Base-by-base conservation (phyloP, 2,329 filamentous ascomycete genomes). In the Chaetomium sp. region DNA sequence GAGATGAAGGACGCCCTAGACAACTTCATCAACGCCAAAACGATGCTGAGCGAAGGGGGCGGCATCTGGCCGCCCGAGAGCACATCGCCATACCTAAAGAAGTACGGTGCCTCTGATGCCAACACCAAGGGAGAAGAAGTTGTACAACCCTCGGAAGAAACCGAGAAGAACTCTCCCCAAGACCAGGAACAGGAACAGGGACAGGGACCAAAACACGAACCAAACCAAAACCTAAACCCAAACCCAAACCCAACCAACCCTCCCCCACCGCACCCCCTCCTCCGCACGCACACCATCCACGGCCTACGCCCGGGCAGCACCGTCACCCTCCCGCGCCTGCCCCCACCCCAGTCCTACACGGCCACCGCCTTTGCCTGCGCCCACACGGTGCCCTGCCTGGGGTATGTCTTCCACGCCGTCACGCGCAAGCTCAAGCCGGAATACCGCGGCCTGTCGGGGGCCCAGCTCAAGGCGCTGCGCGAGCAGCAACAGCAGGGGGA, bases 361-460 rank as follows among this genome's bases (percentile, higher is more conserved):
- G 81, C 79, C 49, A 76, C 75, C 4, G 80, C 76, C 7, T 81
- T 83, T 61, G 65, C 71, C 21, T 82, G 81, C 74, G 76, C 80
- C 67, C 81, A 83, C 70, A 79, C 75, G 4, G 78, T 83, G 0
- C 80, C 81, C 2, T 82, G 78, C 62, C 70, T 83, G 1, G 81
- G 80, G 38, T 83, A 82, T 72, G 72, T 83, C 64, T 82, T 83
- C 72, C 72, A 69, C 33, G 72, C 72, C 12, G 76, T 76, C 1
- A 79, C 77, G 1, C 73, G 75, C 49, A 77, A 76, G 55, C 75
- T 83, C 10, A 75, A 72, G 60, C 72, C 75, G 1, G 76, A 80
- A 62, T 80, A 78, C 72, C 65, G 68, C 0, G 70, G 72, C 10
- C 74, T 77, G 0, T 49, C 75, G 2, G 79, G 78, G 1, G 65